Conservation (phyloP, 495 filamentous ascomycete genomes). For the Penicillium alfredii region DNA sequence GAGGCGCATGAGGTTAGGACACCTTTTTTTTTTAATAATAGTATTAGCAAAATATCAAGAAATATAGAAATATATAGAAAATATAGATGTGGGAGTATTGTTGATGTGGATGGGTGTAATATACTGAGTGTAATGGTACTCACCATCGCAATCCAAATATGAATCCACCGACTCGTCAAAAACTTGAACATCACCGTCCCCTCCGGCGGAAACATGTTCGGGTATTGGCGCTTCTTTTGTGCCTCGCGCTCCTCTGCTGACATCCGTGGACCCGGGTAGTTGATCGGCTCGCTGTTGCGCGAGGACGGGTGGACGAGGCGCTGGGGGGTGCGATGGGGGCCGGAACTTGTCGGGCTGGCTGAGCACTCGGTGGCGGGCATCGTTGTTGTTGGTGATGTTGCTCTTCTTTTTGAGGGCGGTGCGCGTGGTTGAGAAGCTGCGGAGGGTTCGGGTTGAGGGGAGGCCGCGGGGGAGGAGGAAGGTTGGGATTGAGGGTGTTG, state of each 20-base stretch:
- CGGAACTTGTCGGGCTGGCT: constrained; percentile 77
- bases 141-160: constrained; percentile 75
- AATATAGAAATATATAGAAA: constrained; percentile 27
- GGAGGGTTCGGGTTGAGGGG: constrained; percentile 27
- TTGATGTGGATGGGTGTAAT: not conserved
- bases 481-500: constrained; percentile 28
- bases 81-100: constrained; percentile 1
- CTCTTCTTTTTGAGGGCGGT: constrained; percentile 7
- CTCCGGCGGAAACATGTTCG: constrained; percentile 71
- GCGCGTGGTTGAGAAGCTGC: constrained; percentile 22
- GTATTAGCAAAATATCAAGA: too few relatives aligned
- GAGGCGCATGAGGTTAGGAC: constrained; percentile 61
- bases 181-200: constrained; percentile 73
- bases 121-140: constrained; percentile 11
- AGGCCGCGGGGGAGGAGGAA: constrained; percentile 42
- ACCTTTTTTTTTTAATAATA: constrained; percentile 28
- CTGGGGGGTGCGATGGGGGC: constrained; percentile 72
- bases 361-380: constrained; percentile 60
- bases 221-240: constrained; percentile 64
- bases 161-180: constrained; percentile 63
- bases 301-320: constrained; percentile 42
- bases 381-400: constrained; percentile 36
- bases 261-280: constrained; percentile 64
- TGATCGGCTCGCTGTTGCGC: constrained; percentile 33
- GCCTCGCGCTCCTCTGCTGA: constrained; percentile 52